Evolutionary conservation across 495 filamentous ascomycete species (phyloP).

Genomic region (Aspergillus leporis): DNA sequence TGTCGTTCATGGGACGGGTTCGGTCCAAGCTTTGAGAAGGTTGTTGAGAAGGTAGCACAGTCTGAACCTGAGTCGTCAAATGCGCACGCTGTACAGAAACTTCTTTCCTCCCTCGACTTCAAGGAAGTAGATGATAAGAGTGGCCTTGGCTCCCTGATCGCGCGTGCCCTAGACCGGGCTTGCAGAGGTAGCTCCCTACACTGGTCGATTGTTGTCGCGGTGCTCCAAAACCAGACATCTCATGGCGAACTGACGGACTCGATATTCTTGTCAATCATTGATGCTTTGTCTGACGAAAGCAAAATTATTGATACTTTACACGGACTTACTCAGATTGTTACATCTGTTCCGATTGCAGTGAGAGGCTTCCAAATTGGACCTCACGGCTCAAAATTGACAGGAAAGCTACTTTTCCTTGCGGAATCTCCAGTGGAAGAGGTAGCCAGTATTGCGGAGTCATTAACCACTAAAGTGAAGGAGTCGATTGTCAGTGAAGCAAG

Average conservation of each 20-base stretch:
- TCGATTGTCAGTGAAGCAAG: constrained; percentile 37
- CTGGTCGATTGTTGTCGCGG: constrained; percentile 47
- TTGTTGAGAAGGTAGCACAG: constrained; percentile 40
- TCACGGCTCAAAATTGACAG: constrained; percentile 54
- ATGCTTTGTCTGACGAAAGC: constrained; percentile 37
- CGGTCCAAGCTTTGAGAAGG: constrained; percentile 37
- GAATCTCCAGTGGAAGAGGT: constrained; percentile 58
- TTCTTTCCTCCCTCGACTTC: constrained; percentile 43
- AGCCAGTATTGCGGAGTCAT: constrained; percentile 46
- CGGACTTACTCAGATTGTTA: constrained; percentile 42
- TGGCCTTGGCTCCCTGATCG: constrained; percentile 38
- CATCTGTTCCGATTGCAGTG: constrained; percentile 35
- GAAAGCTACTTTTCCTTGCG: constrained; percentile 55
- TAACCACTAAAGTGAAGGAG: constrained; percentile 44
- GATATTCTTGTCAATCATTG: constrained; percentile 41
- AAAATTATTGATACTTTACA: constrained; percentile 34
- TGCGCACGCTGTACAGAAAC: constrained; percentile 39
- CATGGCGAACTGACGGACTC: constrained; percentile 41
- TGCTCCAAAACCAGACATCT: constrained; percentile 46
- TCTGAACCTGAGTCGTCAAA: constrained; percentile 42
- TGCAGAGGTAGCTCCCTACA: constrained; percentile 39
- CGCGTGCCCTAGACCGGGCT: constrained; percentile 37
- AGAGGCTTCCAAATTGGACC: constrained; percentile 42
- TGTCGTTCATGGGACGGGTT: constrained; percentile 46
- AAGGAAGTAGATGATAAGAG: constrained; percentile 36